Base-by-base conservation (phyloP, 441 rosid species). In the Viola pubescens region DNA sequence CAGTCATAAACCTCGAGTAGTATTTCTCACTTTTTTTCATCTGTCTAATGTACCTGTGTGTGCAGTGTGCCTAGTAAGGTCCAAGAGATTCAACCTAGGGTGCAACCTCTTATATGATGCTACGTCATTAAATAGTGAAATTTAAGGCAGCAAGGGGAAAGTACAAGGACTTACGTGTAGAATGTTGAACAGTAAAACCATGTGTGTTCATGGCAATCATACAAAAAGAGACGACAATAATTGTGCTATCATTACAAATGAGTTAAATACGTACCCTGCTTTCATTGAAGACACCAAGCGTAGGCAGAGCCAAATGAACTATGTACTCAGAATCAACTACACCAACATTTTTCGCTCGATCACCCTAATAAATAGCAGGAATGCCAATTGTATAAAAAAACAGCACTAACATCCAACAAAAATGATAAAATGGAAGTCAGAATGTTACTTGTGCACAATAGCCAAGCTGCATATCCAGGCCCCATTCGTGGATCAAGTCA, bases 401-500 rank as follows among this genome's bases (percentile, higher is more conserved):
- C 52, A 26, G 34, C 34, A 26, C 34, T 26, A 26, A 26, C 3
- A 26, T 26, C 34, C 34, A 26, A 26, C 34, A 26, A 26, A 16
- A 42, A 40, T 52, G 37, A 11, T 13, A 5, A 37, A 46, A 0
- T 6, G 67, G 59, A 45, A 12, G n/a, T 3, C 10, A 45, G 58
- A 61, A 69, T 26, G 70, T 67, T 78, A 83, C 98, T 67, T 87
- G 95, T 48, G 89, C 89, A 58, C 98, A 91, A 61, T 88, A 88
- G 48, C 98, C 95, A 5, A 88, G 96, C 69, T 79, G 86, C 68
- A 59, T 70, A 75, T 91, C 98, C 19, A 88, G 70, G 55, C 98
- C 98, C 98, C 98, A 91, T 0, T 92, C 94, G 41, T 91, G 96
- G 70, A 88, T 83, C 80, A 91, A 79, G 74, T 91, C 98, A 64